Percentiles rank a stretch among this genome's conserved stretches.
Conservation (phyloP, 73 alveolate genomes). For the Paramecium sonneborni region DNA sequence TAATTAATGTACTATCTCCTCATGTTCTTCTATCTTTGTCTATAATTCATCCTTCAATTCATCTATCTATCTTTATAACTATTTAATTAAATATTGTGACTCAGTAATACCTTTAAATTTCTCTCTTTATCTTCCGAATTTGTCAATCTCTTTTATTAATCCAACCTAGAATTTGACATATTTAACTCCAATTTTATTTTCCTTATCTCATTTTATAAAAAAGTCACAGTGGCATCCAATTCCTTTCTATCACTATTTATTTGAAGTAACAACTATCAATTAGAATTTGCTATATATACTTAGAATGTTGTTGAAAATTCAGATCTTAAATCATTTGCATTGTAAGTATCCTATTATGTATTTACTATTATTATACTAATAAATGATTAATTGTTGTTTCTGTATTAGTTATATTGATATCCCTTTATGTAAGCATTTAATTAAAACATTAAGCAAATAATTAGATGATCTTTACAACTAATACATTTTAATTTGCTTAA, state of each 20-base stretch:
- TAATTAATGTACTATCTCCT: not conserved
- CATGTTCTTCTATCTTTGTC: constrained; percentile 36
- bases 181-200: not conserved
- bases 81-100: not conserved
- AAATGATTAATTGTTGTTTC: constrained; percentile 15
- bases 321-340: constrained; percentile 31
- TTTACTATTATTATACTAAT: not conserved
- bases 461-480: not conserved
- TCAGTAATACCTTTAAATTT: not conserved
- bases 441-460: constrained; percentile 31
- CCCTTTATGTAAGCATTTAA: constrained; percentile 36
- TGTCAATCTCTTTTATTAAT: not conserved
- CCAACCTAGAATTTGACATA: not conserved
- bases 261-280: not conserved
- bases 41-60: constrained; percentile 8
- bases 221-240: constrained; percentile 30
- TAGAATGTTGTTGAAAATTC: constrained; percentile 25
- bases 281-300: not conserved
- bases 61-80: constrained; percentile 7
- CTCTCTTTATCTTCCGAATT: constrained; percentile 11
- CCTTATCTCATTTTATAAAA: constrained; percentile 30
- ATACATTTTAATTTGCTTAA: not conserved
- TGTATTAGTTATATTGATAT: constrained; percentile 33
- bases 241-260: constrained; percentile 37
- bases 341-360: not conserved